Percentiles rank a stretch among this genome's conserved stretches.
Conservation (phyloP, 441 rosid genomes). For the Gossypium davidsonii region DNA sequence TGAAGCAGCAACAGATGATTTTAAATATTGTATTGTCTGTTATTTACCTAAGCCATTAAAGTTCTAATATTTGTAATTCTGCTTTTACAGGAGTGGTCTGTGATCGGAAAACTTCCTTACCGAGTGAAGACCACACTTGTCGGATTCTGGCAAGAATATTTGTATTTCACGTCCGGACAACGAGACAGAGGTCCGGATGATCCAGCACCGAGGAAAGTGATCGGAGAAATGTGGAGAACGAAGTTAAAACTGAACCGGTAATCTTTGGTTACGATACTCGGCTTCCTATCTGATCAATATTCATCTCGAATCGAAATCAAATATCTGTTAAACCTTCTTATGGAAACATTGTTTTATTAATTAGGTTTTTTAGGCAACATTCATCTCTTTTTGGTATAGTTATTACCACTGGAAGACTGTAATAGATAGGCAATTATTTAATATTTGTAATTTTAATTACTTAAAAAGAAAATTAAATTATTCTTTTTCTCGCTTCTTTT, state of each 20-base stretch:
- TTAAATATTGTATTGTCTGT: not conserved
- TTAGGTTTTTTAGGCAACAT: not conserved
- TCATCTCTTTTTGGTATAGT: not conserved
- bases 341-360: not conserved
- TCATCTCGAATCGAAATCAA: not conserved
- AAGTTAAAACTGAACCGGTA: slow-evolving; percentile 48
- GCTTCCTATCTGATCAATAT: not conserved
- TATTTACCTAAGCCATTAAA: not conserved
- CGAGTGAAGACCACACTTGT: slow-evolving; percentile 88
- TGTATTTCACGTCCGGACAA: slow-evolving; percentile 93
- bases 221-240: slow-evolving; percentile 90
- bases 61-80: not conserved
- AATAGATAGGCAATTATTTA: not conserved
- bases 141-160: slow-evolving; percentile 72
- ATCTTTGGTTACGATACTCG: not conserved
- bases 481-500: not conserved
- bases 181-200: slow-evolving; percentile 81
- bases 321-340: not conserved
- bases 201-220: slow-evolving; percentile 75
- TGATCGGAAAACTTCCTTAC: slow-evolving; percentile 77
- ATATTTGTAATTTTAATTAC: not conserved
- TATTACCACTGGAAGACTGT: not conserved
- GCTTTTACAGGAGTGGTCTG: slow-evolving; percentile 72
- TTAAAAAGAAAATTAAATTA: not conserved
- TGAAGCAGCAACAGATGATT: not conserved